Base-by-base conservation (phyloP, 2,329 filamentous ascomycete species). In the Nemania sp. region DNA sequence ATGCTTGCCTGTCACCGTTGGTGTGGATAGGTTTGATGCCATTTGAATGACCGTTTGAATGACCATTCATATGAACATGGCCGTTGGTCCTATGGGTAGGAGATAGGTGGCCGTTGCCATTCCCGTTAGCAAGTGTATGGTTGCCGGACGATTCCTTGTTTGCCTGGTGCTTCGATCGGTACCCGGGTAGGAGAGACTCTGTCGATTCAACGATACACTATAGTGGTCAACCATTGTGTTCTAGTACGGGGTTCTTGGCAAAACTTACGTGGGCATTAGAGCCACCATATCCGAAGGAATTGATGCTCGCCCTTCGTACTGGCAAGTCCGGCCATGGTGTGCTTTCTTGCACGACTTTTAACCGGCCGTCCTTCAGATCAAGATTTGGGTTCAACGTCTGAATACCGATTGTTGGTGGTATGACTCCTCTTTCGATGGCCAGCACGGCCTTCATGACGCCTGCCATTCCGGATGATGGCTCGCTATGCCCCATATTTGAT, bases 271-370 rank as follows among this genome's bases (percentile, higher is more conserved):
- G 59, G 4, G 52, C 52, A 24, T 61, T 62, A 1, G 60, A 50
- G 22, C 60, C 60, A 1, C 60, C 60, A 26, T 58, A 60, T 2
- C 60, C 60, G 23, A 62, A 62, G 6, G 60, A 57, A 24, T 60
- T 62, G 17, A 62, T 44, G n/a, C 57, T 56, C 2, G 44, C 54
- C 14, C 54, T 33, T 11, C 37, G 26, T 14, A 50, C 36, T 8
- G 47, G 41, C 3, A 46, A 30, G n/a, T 50, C 7, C 11, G 50
- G 43, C 34, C 40, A 52, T 5, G 56, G 53, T 7, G 7, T 33
- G 11, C 15, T 24, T 15, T 50, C 15, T 14, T 17, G 36, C n/a
- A 52, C 48, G n/a, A 58, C 41, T 17, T 51, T 34, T 3, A 58
- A 6, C 8, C 34, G 33, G 1, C 52, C 40, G 8, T 31, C 42